Evolutionary conservation across 768 basidiomycete species (phyloP).

Genomic region (Cyclocybe cylindracea): DNA sequence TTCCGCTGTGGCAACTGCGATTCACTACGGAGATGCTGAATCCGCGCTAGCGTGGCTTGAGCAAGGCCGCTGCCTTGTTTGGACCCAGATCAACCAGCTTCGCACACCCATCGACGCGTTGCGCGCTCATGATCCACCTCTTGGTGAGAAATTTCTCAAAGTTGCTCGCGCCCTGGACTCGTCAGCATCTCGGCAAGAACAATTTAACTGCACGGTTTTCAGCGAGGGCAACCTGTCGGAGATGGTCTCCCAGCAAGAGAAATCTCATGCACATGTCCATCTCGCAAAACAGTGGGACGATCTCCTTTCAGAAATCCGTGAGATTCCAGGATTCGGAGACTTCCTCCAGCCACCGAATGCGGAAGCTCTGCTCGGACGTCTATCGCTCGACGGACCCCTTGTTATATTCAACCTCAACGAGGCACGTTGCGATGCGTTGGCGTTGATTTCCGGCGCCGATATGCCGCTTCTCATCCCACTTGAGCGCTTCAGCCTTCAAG

Average conservation of each 20-base stretch:
- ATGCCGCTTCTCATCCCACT: too few species aligned
- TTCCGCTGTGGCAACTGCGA: constrained; percentile 3
- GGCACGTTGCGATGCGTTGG: too few species aligned
- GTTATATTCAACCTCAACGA: too few species aligned
- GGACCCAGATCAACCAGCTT: constrained; percentile 10
- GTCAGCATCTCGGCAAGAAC: neutral
- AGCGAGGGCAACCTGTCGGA: neutral
- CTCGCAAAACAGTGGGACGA: constrained; percentile 5
- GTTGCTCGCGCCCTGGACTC: constrained; percentile 4
- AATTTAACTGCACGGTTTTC: neutral
- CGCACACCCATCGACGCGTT: constrained; percentile 7
- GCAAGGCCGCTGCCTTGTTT: constrained; percentile 11
- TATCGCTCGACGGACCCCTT: too few species aligned
- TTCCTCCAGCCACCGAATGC: too few species aligned
- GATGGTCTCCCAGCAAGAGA: constrained; percentile 5
- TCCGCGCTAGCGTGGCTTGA: constrained; percentile 11
- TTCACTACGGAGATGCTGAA: neutral
- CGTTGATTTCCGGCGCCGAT: too few species aligned
- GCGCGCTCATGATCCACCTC: neutral
- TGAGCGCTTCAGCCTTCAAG: too few species aligned
- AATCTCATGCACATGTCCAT: neutral
- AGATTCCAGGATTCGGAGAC: too few species aligned
- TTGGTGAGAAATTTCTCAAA: neutral
- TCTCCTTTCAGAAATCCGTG: constrained; percentile 4
- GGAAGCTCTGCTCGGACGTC: too few species aligned